These are phyloP conservation scores for Tricholoma terreum DNA, from an alignment of 768 basidiomycete species.

Conservation along the genomic window DNA sequence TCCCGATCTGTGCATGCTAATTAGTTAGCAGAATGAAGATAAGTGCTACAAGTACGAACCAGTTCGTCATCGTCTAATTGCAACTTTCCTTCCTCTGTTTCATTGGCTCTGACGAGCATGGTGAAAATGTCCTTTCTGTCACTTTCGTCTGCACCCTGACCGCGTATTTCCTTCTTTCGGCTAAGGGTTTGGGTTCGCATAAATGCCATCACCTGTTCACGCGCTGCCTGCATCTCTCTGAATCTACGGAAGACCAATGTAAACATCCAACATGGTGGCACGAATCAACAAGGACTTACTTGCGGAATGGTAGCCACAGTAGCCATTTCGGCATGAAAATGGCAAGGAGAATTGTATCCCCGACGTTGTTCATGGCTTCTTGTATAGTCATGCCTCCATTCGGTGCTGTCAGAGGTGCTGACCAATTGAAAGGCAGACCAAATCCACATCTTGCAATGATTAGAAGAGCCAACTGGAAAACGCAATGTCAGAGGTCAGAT, in stretches of 20 bases:
- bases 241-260: constrained; percentile 18
- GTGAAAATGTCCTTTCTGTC: constrained; percentile 36
- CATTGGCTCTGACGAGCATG: constrained; percentile 43
- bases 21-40: not conserved
- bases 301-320: constrained; percentile 31
- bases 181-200: constrained; percentile 37
- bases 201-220: constrained; percentile 30
- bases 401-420: constrained; percentile 31
- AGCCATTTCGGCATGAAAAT: constrained; percentile 38
- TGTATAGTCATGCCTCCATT: constrained; percentile 39
- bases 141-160: constrained; percentile 1
- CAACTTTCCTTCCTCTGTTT: constrained; percentile 38
- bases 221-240: constrained; percentile 24
- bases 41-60: constrained; percentile 20
- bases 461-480: constrained; percentile 37
- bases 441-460: constrained; percentile 46
- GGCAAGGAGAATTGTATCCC: constrained; percentile 24
- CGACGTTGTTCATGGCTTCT: constrained; percentile 33
- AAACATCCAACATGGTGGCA: not conserved
- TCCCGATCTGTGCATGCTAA: constrained; percentile 43
- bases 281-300: constrained; percentile 19
- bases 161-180: constrained; percentile 28
- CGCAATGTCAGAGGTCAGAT: not conserved
- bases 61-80: constrained; percentile 40
- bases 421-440: constrained; percentile 43